Evolutionary conservation across 768 basidiomycete genomes (phyloP).

Genomic region (Vishniacozyma victoriae): DNA sequence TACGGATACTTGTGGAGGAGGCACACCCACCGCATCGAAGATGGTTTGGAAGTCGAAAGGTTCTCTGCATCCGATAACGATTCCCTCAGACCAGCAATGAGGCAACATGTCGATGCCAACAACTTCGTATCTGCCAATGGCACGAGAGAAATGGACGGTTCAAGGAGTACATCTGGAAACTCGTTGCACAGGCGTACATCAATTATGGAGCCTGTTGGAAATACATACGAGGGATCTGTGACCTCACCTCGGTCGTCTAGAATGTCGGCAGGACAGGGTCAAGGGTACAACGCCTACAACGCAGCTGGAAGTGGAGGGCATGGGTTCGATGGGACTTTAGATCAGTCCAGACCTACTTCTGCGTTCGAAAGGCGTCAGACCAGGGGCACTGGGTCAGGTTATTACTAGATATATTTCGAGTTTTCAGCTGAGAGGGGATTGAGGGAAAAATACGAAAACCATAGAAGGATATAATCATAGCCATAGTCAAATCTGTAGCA

Average conservation of each 20-base stretch:
- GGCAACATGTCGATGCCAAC: conserved; percentile 15
- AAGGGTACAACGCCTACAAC: not conserved
- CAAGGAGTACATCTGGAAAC: not conserved
- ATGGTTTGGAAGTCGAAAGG: conserved; percentile 40
- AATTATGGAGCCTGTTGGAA: conserved; percentile 23
- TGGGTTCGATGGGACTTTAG: no score
- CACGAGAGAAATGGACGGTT: not conserved
- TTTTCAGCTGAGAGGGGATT: no score
- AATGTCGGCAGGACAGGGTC: not conserved
- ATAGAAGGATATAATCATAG: no score
- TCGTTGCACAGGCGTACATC: conserved; percentile 9
- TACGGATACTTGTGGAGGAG: conserved; percentile 45
- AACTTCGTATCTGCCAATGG: conserved; percentile 1
- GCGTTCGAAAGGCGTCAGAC: no score
- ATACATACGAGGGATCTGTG: conserved; percentile 11
- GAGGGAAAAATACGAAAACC: no score
- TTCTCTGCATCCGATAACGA: conserved; percentile 26
- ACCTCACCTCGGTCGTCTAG: not conserved
- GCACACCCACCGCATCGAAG: conserved; percentile 41
- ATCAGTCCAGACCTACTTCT: no score
- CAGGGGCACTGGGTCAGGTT: no score
- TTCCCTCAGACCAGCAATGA: conserved; percentile 30
- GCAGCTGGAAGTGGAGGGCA: not conserved
- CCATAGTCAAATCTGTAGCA: no score
- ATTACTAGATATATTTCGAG: no score